These are phyloP conservation scores for Paecilomyces fulvus DNA, from an alignment of 2,329 filamentous ascomycete genomes.

Conservation along the genomic window DNA sequence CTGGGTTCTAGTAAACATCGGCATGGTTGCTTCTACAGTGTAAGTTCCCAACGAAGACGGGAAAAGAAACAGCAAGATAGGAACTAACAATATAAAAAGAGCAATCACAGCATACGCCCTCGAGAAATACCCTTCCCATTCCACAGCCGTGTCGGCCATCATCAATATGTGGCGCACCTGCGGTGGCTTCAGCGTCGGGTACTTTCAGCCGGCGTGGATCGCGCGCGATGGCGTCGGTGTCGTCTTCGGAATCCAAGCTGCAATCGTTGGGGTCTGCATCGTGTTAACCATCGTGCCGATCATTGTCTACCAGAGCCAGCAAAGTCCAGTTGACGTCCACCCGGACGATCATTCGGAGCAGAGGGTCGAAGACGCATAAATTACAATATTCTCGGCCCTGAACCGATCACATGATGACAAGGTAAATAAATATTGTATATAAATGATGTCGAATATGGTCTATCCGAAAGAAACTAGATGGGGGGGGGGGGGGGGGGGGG, in stretches of 20 bases:
- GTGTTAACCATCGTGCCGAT: constrained; percentile 21
- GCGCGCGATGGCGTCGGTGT: constrained; percentile 19
- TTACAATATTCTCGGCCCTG: too few species aligned
- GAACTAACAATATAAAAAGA: constrained; percentile 4
- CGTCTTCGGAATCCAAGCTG: constrained; percentile 27
- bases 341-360: not conserved
- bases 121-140: constrained; percentile 27
- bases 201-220: constrained; percentile 31
- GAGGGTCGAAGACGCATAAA: too few species aligned
- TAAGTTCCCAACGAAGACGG: constrained; percentile 7
- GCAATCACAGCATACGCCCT: constrained; percentile 29
- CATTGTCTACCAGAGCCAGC: constrained; percentile 4
- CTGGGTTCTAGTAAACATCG: constrained; percentile 29
- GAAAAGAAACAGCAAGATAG: not conserved
- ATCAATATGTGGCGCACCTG: constrained; percentile 33
- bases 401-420: too few species aligned
- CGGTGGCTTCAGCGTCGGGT: constrained; percentile 30
- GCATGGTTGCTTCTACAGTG: constrained; percentile 28
- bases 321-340: not conserved
- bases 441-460: too few species aligned
- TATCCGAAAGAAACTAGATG: too few species aligned
- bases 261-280: constrained; percentile 17
- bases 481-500: too few species aligned
- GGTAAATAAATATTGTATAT: too few species aligned
- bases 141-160: constrained; percentile 26